A percentile compares a stretch with the other conserved stretches of the same genome.
phyloP scores from a whole-genome alignment of 1,139 yeast genomes.

The Yamadazyma buinensis region DNA sequence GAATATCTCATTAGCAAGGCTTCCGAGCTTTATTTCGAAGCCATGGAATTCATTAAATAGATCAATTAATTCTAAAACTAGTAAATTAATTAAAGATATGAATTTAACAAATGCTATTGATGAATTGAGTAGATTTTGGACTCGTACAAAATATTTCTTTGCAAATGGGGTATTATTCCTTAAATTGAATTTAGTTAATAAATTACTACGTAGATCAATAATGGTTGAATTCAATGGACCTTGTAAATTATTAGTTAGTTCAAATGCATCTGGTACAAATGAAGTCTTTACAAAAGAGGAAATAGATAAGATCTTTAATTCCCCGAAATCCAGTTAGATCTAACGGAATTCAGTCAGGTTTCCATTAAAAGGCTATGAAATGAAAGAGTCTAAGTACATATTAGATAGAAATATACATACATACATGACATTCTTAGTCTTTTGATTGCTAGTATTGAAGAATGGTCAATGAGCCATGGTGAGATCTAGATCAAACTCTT shows the following conservation, averaged over 20 bases:
- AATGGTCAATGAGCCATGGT: no score
- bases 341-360: no score
- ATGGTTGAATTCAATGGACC: constrained; percentile 26
- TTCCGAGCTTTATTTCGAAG: background rate
- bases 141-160: constrained; percentile 6
- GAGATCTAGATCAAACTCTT: no score
- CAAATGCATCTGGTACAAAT: constrained; percentile 14
- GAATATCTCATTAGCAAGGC: background rate
- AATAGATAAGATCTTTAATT: constrained; percentile 9
- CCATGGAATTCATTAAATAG: background rate
- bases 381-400: no score
- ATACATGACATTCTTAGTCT: no score
- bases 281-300: constrained; percentile 21
- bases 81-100: background rate
- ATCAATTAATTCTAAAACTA: background rate
- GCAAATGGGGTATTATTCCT: constrained; percentile 9
- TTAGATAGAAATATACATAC: no score
- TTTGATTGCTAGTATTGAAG: no score
- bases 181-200: constrained; percentile 12
- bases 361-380: background rate
- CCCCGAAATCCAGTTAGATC: no score
- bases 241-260: constrained; percentile 20
- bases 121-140: background rate
- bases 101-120: constrained; percentile 8
- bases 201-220: constrained; percentile 17